Conservation (phyloP, 306 rosid species). For the Quercus engelmannii region DNA sequence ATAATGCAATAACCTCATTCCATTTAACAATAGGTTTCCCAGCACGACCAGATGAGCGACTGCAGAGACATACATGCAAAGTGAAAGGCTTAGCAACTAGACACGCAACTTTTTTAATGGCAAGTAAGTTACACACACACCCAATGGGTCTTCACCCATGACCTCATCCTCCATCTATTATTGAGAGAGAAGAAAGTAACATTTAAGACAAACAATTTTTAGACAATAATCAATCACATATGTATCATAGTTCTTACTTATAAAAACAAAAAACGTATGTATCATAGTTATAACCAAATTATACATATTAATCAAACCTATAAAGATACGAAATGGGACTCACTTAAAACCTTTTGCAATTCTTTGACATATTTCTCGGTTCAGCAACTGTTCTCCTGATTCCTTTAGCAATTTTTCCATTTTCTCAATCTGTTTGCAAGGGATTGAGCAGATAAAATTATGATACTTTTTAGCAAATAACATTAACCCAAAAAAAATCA, state of each 20-base stretch:
- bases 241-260: not conserved
- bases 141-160: too few relatives aligned
- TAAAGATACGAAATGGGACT: slow-evolving; percentile 25
- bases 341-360: slow-evolving; percentile 61
- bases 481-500: not conserved
- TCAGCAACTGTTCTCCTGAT: slow-evolving; percentile 38
- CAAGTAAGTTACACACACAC: too few relatives aligned
- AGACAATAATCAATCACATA: not conserved
- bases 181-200: too few relatives aligned
- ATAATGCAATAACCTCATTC: slow-evolving; percentile 58
- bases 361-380: slow-evolving; percentile 50
- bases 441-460: not conserved
- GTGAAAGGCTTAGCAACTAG: slow-evolving; percentile 5
- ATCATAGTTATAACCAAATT: not conserved
- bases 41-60: slow-evolving; percentile 84
- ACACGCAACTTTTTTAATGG: not conserved
- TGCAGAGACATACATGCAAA: slow-evolving; percentile 41
- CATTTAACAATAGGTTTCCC: slow-evolving; percentile 82
- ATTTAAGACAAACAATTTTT: too few relatives aligned
- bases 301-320: slow-evolving; percentile 1
- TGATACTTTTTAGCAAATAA: not conserved
- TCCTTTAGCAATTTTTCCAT: slow-evolving; percentile 62
- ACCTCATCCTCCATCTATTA: too few relatives aligned
- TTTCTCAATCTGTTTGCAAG: slow-evolving; percentile 58
- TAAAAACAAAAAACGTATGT: too few relatives aligned